Percentiles rank a stretch among this genome's conserved stretches.
These are phyloP conservation scores for Globisporangium acanthophoron DNA, from an alignment of 352 stramenopile genomes.

Conservation along the genomic window DNA sequence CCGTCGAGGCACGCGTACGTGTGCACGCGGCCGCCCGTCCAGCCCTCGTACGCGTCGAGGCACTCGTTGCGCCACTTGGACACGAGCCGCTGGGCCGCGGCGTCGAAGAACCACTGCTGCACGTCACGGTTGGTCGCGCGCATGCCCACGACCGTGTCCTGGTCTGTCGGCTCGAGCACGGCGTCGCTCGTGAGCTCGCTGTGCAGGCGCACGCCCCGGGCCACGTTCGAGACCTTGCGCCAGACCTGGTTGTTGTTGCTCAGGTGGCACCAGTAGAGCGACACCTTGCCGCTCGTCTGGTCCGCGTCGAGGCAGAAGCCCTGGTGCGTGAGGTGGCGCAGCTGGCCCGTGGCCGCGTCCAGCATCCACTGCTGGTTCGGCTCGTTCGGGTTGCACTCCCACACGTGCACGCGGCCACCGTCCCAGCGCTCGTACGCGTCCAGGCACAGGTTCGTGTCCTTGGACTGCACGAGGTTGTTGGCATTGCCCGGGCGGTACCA, in stretches of 20 bases:
- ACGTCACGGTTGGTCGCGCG: constrained; percentile 10
- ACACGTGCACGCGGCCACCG: constrained; percentile 44
- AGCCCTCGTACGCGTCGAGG: constrained; percentile 55
- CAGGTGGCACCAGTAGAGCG: constrained; percentile 44
- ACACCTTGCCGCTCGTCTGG: constrained; percentile 22
- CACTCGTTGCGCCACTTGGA: constrained; percentile 46
- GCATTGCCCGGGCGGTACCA: constrained; percentile 33
- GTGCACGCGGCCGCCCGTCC: constrained; percentile 50
- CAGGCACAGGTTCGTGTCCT: constrained; percentile 43
- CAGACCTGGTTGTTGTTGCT: constrained; percentile 63
- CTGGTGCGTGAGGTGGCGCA: constrained; percentile 33
- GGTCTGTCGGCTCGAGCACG: constrained; percentile 25
- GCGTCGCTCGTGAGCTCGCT: constrained; percentile 17
- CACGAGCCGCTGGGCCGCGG: constrained; percentile 26
- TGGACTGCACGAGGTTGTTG: constrained; percentile 33
- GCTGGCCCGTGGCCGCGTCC: constrained; percentile 30
- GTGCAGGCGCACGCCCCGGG: constrained; percentile 25
- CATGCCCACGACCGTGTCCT: constrained; percentile 26
- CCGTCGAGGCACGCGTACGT: constrained; percentile 41
- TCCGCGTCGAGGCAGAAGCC: constrained; percentile 64
- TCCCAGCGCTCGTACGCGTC: constrained; percentile 56
- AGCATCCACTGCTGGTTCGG: constrained; percentile 41
- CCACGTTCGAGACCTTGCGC: constrained; percentile 25
- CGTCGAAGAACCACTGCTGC: constrained; percentile 50
- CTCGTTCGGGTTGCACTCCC: constrained; percentile 25